Conservation (phyloP, 257 asterid species). For the Osmanthus fragrans region DNA sequence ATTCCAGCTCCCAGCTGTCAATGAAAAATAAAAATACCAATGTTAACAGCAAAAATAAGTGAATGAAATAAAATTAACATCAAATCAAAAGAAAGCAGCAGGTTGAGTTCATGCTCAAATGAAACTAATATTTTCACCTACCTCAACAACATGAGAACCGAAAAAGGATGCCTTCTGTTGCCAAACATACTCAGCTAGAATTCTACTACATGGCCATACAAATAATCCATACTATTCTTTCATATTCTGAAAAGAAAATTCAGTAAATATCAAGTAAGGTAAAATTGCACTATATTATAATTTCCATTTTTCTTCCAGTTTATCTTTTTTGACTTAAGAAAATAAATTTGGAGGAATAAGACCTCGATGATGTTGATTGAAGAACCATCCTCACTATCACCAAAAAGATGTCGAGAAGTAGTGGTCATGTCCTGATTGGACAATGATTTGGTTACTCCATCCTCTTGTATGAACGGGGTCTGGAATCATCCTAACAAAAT, state of each 20-base stretch:
- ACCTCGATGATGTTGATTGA: conserved; percentile 72
- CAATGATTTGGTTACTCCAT: conserved; percentile 23
- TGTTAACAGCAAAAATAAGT: too few relatives aligned
- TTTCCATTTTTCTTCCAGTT: neutral
- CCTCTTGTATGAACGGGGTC: conserved; percentile 23
- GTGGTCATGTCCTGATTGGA: conserved; percentile 53
- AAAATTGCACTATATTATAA: neutral
- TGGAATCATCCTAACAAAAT: conserved; percentile 15
- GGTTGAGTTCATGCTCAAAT: too few relatives aligned
- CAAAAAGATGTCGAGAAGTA: conserved; percentile 53
- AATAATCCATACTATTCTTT: conserved; percentile 92
- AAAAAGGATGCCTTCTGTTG: too few relatives aligned
- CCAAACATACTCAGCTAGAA: too few relatives aligned
- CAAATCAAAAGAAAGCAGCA: too few relatives aligned
- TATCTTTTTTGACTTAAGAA: neutral
- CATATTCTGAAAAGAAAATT: conserved; percentile 55
- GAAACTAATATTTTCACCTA: too few relatives aligned
- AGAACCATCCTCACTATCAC: conserved; percentile 47
- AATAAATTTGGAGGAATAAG: conserved; percentile 2
- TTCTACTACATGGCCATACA: conserved; percentile 89
- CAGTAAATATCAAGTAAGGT: conserved; percentile 8
- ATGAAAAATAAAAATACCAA: too few relatives aligned
- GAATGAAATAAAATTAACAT: too few relatives aligned
- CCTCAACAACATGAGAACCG: too few relatives aligned
- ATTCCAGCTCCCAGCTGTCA: too few relatives aligned